phyloP scores from a whole-genome alignment of 106 monocot genomes.

The Acanthochlamys bracteata region DNA sequence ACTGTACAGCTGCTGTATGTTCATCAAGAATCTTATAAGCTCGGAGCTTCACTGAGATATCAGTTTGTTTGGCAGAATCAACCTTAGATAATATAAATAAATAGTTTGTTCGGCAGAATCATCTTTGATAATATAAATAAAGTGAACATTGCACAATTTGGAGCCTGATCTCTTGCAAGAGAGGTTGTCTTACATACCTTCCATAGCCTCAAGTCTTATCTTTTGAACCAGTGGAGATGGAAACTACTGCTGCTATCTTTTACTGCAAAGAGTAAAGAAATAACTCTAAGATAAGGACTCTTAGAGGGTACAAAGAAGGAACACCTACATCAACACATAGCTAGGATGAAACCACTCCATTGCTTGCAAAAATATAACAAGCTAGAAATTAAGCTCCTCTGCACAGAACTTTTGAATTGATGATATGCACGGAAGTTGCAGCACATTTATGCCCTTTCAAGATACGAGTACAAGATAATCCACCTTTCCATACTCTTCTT shows the following conservation, averaged over 20 bases:
- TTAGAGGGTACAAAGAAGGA: not conserved
- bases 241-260: constrained; percentile 15
- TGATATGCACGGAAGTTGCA: constrained; percentile 60
- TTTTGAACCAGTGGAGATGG: constrained; percentile 72
- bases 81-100: constrained; percentile 30
- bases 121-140: not conserved
- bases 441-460: constrained; percentile 73
- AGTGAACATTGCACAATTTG: not conserved
- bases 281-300: too few species aligned
- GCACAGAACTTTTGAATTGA: constrained; percentile 51
- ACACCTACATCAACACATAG: not conserved
- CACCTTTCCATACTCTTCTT: constrained; percentile 63
- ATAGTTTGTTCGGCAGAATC: too few species aligned
- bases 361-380: not conserved
- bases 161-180: not conserved
- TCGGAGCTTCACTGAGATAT: constrained; percentile 29
- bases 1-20: constrained; percentile 64
- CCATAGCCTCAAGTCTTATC: constrained; percentile 80
- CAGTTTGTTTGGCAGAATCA: constrained; percentile 23
- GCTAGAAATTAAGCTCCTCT: not conserved
- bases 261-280: constrained; percentile 19
- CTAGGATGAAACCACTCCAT: not conserved
- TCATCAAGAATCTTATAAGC: constrained; percentile 66
- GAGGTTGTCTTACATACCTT: constrained; percentile 33
- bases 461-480: constrained; percentile 54